Evolutionary conservation across 208 protist genomes (phyloP).

Genomic region (Leishmania mexicana): DNA sequence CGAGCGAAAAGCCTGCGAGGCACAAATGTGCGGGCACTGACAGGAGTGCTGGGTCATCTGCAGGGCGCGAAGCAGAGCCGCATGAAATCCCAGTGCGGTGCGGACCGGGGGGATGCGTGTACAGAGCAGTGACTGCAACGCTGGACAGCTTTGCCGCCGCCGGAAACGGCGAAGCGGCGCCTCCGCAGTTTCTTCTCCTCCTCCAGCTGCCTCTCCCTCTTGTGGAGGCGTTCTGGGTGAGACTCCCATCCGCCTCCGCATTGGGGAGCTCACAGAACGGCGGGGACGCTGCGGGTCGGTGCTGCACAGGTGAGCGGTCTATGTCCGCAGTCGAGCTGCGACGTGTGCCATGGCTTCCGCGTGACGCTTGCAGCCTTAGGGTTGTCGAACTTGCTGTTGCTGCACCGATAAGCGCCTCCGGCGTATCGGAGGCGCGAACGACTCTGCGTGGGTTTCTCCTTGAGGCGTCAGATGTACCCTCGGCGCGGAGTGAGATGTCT

Average conservation of each 20-base stretch:
- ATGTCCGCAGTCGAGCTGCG: not conserved
- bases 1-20: not conserved
- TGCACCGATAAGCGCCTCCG: not conserved
- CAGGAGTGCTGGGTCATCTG: not conserved
- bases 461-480: not conserved
- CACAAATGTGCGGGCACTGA: not conserved
- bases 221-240: conserved; percentile 31
- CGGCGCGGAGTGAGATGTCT: not conserved
- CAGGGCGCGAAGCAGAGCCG: no score
- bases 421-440: not conserved
- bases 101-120: conserved; percentile 21
- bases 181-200: conserved; percentile 8
- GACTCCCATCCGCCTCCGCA: conserved; percentile 15
- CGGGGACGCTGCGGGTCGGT: not conserved
- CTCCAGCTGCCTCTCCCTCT: conserved; percentile 23
- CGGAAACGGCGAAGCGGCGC: not conserved
- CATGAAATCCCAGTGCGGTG: conserved; percentile 23
- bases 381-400: not conserved
- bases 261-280: not conserved
- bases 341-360: conserved; percentile 8
- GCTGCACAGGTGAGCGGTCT: not conserved
- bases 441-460: conserved; percentile 24
- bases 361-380: not conserved
- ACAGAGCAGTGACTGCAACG: not conserved
- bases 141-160: not conserved